These are phyloP conservation scores for Paxillus involutus DNA, from an alignment of 768 basidiomycete species.

Conservation along the genomic window DNA sequence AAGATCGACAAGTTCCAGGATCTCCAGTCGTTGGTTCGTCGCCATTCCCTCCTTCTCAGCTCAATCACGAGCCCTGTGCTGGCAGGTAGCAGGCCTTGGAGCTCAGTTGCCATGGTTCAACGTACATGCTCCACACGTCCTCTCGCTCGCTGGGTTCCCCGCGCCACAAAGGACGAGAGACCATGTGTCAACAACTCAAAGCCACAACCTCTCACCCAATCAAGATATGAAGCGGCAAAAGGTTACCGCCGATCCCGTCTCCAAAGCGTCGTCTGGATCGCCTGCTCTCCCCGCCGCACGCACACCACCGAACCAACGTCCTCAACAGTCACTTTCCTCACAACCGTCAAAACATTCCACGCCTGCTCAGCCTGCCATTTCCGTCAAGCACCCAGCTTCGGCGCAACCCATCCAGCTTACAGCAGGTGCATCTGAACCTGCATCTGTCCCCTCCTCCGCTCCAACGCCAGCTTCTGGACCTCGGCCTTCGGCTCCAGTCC, in stretches of 20 bases:
- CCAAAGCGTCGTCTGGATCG: constrained; percentile 18
- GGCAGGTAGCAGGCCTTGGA: constrained; percentile 35
- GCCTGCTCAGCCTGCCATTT: neutral
- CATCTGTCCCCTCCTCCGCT: constrained; percentile 7
- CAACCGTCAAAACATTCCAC: constrained; percentile 4
- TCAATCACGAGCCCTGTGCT: neutral
- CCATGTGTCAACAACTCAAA: constrained; percentile 8
- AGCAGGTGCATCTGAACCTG: constrained; percentile 4
- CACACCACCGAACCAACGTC: constrained; percentile 19
- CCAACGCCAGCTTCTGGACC: constrained; percentile 9
- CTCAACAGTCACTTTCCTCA: constrained; percentile 15
- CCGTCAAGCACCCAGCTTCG: constrained; percentile 7
- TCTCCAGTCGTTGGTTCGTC: constrained; percentile 48
- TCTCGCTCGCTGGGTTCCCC: constrained; percentile 52
- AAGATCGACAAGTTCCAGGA: constrained; percentile 50
- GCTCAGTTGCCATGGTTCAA: constrained; percentile 56
- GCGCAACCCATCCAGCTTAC: constrained; percentile 4
- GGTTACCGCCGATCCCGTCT: constrained; percentile 13
- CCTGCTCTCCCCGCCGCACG: constrained; percentile 23
- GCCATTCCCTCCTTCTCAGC: neutral
- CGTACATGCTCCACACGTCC: constrained; percentile 42
- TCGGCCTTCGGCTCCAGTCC: neutral
- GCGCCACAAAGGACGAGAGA: constrained; percentile 30
- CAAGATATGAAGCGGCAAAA: constrained; percentile 40
- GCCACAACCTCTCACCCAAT: constrained; percentile 10